A percentile compares a stretch with the other conserved stretches of the same genome.
These are phyloP conservation scores for Cordyceps cicadae DNA, from an alignment of 2,329 filamentous ascomycete species.

Conservation along the genomic window DNA sequence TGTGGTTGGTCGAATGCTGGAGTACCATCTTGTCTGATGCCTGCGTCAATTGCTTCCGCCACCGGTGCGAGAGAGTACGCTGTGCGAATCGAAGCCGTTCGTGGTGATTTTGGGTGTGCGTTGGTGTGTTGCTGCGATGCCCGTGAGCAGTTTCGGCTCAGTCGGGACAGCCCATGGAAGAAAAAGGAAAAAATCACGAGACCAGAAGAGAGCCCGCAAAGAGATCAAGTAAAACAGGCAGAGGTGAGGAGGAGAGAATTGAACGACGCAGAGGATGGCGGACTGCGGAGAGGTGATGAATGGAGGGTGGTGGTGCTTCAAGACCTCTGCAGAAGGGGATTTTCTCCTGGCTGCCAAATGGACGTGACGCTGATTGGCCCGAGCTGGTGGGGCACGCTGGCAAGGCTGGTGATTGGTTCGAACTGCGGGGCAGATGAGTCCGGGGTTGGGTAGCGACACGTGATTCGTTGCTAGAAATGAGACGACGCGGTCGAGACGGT, in stretches of 20 bases:
- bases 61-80: conserved; percentile 2
- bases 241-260: background rate
- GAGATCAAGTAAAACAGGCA: background rate
- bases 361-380: background rate
- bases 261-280: background rate
- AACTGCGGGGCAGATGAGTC: conserved; percentile 20
- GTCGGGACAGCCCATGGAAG: conserved; percentile 18
- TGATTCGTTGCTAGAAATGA: conserved; percentile 12
- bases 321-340: conserved; percentile 14
- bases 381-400: background rate
- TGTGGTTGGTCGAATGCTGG: conserved; percentile 58
- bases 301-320: conserved; percentile 7
- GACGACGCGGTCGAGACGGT: background rate
- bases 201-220: background rate
- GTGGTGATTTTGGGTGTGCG: background rate
- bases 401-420: conserved; percentile 23
- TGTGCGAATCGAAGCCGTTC: background rate
- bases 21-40: conserved; percentile 47
- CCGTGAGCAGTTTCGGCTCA: conserved; percentile 17
- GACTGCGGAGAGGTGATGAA: conserved; percentile 2
- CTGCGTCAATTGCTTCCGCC: conserved; percentile 15
- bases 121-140: conserved; percentile 6
- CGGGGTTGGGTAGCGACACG: conserved; percentile 12
- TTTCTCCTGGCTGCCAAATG: conserved; percentile 11
- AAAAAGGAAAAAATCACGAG: conserved; percentile 10